phyloP scores from a whole-genome alignment of 2,329 filamentous ascomycete genomes.

The Pseudogymnoascus sp. region DNA sequence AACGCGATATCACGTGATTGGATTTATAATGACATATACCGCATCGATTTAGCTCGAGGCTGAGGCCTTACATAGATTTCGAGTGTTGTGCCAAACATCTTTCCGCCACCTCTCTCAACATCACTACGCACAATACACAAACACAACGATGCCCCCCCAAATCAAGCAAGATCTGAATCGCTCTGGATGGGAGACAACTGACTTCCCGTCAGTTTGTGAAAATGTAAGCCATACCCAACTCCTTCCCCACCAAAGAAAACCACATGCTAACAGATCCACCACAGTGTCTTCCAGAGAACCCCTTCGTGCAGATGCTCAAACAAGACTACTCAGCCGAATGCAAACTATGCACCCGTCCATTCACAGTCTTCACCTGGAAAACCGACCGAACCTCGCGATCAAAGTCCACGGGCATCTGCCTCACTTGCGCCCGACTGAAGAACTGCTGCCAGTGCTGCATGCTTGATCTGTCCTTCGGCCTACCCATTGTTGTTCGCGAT shows the following conservation, averaged over 20 bases:
- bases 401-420: conserved; percentile 89
- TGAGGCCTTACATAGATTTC: conserved; percentile 1
- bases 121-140: not conserved
- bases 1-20: not conserved
- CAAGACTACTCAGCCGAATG: conserved; percentile 79
- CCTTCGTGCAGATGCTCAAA: conserved; percentile 98
- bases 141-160: conserved; percentile 65
- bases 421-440: conserved; percentile 93
- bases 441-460: conserved; percentile 99
- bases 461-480: conserved; percentile 91
- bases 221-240: not conserved
- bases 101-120: not conserved
- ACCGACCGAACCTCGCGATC: conserved; percentile 84
- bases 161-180: conserved; percentile 95
- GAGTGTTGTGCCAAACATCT: not conserved
- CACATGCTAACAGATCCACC: not conserved
- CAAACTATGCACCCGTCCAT: conserved; percentile 80
- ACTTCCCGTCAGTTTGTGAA: conserved; percentile 69
- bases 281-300: conserved; percentile 88
- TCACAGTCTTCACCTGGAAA: conserved; percentile 93
- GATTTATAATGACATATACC: conserved; percentile 7
- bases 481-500: conserved; percentile 91
- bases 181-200: conserved; percentile 90
- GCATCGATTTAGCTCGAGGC: not conserved
- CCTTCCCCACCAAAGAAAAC: not conserved